Conservation (phyloP, 1,139 yeast genomes). For the Zygosaccharomyces pseudobailii region DNA sequence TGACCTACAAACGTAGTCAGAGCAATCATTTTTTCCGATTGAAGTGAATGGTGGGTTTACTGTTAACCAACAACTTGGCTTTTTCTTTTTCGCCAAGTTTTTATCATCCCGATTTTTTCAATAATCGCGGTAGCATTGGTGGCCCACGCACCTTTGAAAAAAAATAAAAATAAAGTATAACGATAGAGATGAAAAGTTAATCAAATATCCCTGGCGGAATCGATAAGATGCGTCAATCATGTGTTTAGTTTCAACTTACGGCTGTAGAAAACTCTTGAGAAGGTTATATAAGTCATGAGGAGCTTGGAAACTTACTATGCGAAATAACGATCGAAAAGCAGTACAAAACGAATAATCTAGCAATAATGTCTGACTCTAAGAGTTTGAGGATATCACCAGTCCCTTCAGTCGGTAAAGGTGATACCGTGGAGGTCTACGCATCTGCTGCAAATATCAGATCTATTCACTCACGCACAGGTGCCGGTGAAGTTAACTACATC, state of each 20-base stretch:
- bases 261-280: not conserved
- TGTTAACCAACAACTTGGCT: not conserved
- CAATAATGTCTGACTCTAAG: slow-evolving; percentile 1
- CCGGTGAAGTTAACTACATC: slow-evolving; percentile 23
- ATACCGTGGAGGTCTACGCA: slow-evolving; percentile 6
- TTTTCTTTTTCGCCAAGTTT: not conserved
- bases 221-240: not conserved
- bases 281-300: not conserved
- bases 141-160: not conserved
- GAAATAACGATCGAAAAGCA: no score
- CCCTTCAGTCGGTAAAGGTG: slow-evolving; percentile 7
- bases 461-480: slow-evolving; percentile 16
- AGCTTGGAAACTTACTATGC: not conserved
- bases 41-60: not conserved
- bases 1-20: not conserved
- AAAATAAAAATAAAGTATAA: not conserved
- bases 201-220: not conserved
- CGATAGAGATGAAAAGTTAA: not conserved
- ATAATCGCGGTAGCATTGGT: not conserved
- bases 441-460: slow-evolving; percentile 7
- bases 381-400: slow-evolving; percentile 5
- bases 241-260: no score
- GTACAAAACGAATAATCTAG: not conserved
- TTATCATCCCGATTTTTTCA: not conserved
- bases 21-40: not conserved